Evolutionary conservation across 257 asterid species (phyloP).

Genomic region (Gentiana dahurica): DNA sequence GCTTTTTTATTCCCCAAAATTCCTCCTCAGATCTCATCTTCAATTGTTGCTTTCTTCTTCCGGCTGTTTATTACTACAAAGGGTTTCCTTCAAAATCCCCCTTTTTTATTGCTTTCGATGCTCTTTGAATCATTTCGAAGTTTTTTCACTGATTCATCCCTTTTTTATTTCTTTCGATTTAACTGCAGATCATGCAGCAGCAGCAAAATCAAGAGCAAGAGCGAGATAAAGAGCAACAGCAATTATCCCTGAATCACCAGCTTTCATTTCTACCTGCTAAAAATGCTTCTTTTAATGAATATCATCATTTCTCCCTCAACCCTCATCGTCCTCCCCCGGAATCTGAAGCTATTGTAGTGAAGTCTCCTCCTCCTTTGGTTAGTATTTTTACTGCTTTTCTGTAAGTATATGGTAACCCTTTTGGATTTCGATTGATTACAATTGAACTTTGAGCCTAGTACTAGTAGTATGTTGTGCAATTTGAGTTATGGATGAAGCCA

Average conservation of each 20-base stretch:
- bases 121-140: not conserved
- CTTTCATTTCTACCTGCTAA: conserved; percentile 42
- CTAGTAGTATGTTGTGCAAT: too few species aligned
- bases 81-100: conserved; percentile 3
- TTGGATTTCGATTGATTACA: too few species aligned
- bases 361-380: conserved; percentile 45
- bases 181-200: conserved; percentile 38
- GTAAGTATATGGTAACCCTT: too few species aligned
- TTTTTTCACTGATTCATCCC: conserved; percentile 1
- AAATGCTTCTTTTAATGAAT: conserved; percentile 65
- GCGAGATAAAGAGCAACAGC: conserved; percentile 6
- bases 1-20: conserved; percentile 27
- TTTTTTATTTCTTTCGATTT: too few species aligned
- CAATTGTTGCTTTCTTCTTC: too few species aligned
- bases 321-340: conserved; percentile 29
- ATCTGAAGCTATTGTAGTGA: conserved; percentile 49
- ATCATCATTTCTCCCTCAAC: conserved; percentile 55
- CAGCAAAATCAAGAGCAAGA: not conserved
- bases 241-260: conserved; percentile 43
- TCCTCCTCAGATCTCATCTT: conserved; percentile 10
- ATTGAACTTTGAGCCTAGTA: too few species aligned
- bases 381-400: conserved; percentile 13
- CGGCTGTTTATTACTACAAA: not conserved
- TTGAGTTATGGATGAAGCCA: too few species aligned
- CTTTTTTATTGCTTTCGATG: conserved; percentile 11